These are phyloP conservation scores for Gossypium gossypioides DNA, from an alignment of 441 rosid genomes.

Conservation along the genomic window DNA sequence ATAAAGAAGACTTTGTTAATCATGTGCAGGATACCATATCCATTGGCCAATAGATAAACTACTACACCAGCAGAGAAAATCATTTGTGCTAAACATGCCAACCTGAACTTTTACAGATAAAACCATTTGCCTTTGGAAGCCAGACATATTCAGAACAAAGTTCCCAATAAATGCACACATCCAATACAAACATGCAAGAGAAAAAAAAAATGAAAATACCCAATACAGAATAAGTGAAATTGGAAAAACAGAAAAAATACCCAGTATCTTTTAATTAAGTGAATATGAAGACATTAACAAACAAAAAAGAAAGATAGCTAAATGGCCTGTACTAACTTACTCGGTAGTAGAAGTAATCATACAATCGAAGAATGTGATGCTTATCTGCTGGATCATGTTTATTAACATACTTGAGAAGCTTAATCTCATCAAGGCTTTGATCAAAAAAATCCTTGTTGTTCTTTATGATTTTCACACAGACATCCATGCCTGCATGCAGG, in stretches of 20 bases:
- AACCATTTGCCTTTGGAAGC: background rate
- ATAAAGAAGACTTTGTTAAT: constrained; percentile 5
- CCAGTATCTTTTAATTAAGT: background rate
- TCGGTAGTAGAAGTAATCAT: constrained; percentile 89
- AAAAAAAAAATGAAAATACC: background rate
- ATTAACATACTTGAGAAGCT: constrained; percentile 89
- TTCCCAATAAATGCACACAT: background rate
- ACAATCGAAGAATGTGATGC: constrained; percentile 78
- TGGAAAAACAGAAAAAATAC: background rate
- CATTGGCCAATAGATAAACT: background rate
- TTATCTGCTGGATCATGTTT: constrained; percentile 96
- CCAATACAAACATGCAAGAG: background rate
- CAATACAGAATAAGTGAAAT: background rate
- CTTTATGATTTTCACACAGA: constrained; percentile 87
- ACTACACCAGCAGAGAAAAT: background rate
- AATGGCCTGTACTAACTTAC: constrained; percentile 34
- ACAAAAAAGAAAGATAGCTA: constrained; percentile 8
- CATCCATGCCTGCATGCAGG: constrained; percentile 89
- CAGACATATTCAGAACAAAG: background rate
- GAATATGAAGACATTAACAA: background rate
- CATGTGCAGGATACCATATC: background rate
- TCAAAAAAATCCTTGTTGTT: constrained; percentile 98
- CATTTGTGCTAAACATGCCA: background rate
- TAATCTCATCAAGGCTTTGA: constrained; percentile 98
- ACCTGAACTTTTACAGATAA: background rate